A percentile compares a stretch with the other conserved stretches of the same genome.
Conservation (phyloP, 164 flowering plant genomes). For the Brasenia schreberi region DNA sequence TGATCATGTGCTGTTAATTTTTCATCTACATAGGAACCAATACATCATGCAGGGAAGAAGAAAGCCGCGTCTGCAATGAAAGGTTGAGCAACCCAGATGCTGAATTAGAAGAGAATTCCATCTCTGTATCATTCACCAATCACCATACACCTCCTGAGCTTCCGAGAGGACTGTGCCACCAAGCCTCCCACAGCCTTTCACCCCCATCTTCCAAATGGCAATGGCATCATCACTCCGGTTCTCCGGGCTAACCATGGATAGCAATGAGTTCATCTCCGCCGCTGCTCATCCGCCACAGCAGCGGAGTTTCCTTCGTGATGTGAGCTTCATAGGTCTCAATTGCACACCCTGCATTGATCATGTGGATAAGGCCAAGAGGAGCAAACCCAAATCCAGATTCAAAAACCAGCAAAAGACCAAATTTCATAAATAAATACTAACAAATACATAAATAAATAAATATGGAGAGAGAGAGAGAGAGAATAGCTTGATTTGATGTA, state of each 20-base stretch:
- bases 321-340: conserved; percentile 13
- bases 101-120: conserved; percentile 44
- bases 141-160: conserved; percentile 58
- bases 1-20: no score
- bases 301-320: conserved; percentile 3
- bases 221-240: conserved; percentile 7
- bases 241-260: conserved; percentile 4
- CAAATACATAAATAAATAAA: background rate
- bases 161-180: conserved; percentile 58
- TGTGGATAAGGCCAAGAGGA: conserved; percentile 36
- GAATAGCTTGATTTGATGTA: background rate
- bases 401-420: conserved; percentile 13
- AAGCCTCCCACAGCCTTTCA: conserved; percentile 75
- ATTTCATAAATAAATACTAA: no score
- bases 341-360: conserved; percentile 27
- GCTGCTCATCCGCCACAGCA: background rate
- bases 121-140: conserved; percentile 17
- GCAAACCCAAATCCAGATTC: conserved; percentile 53
- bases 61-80: conserved; percentile 15
- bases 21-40: background rate
- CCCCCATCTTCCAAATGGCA: conserved; percentile 23
- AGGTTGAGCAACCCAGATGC: conserved; percentile 41
- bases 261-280: background rate
- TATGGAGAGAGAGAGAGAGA: background rate
- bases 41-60: background rate